phyloP scores from a whole-genome alignment of 768 basidiomycete species.

The Gloeophyllum trabeum region DNA sequence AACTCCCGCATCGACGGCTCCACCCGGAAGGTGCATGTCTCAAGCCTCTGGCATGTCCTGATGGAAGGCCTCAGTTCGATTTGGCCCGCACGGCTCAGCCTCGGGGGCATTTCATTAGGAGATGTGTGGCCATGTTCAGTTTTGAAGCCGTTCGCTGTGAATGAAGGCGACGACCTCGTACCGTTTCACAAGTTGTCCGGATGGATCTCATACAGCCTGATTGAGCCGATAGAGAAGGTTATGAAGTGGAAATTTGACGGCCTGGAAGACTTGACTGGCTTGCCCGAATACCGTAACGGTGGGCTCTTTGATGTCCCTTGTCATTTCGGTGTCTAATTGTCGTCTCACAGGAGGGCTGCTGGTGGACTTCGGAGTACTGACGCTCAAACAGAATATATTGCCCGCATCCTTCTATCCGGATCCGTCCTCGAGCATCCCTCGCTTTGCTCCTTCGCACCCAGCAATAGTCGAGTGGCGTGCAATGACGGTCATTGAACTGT shows the following conservation, averaged over 20 bases:
- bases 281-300: constrained; percentile 96
- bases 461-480: constrained; percentile 96
- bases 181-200: constrained; percentile 95
- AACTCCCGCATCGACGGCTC: constrained; percentile 33
- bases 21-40: constrained; percentile 48
- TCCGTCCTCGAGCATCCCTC: constrained; percentile 41
- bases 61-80: constrained; percentile 77
- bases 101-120: constrained; percentile 67
- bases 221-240: constrained; percentile 71
- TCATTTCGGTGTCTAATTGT: background rate
- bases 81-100: constrained; percentile 73
- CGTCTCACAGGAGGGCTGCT: constrained; percentile 63
- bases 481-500: constrained; percentile 91
- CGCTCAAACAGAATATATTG: constrained; percentile 47
- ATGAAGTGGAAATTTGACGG: constrained; percentile 79
- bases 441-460: constrained; percentile 65
- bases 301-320: constrained; percentile 5
- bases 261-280: constrained; percentile 76
- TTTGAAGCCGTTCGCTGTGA: constrained; percentile 18
- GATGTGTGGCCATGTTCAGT: constrained; percentile 88
- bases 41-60: constrained; percentile 72
- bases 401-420: constrained; percentile 32
- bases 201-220: constrained; percentile 86
- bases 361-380: constrained; percentile 72
- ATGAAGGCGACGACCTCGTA: constrained; percentile 62